A percentile compares a stretch with the other conserved stretches of the same genome.
Evolutionary conservation across 2,329 filamentous ascomycete genomes (phyloP).

Genomic region (Orbilia javanica): DNA sequence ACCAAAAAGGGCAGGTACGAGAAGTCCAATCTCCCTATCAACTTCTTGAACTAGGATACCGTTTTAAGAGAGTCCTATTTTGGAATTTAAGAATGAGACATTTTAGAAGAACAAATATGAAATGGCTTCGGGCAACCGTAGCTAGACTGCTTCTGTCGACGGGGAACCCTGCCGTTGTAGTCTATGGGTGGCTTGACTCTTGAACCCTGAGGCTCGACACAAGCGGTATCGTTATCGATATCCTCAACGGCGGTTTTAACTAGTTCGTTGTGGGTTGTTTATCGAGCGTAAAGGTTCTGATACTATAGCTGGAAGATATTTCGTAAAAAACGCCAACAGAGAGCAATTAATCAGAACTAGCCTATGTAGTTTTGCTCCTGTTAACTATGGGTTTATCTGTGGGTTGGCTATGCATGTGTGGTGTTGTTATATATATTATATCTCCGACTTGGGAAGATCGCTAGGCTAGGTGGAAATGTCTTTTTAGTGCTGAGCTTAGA

Average conservation of each 20-base stretch:
- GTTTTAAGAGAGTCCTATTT: slow-evolving; percentile 12
- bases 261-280: neutral
- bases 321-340: neutral
- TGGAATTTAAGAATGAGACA: slow-evolving; percentile 15
- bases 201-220: slow-evolving; percentile 42
- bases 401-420: no score
- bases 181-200: slow-evolving; percentile 21
- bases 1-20: slow-evolving; percentile 11
- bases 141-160: slow-evolving; percentile 20
- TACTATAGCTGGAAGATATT: neutral
- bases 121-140: neutral
- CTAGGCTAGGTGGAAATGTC: neutral
- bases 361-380: neutral
- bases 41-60: slow-evolving; percentile 19
- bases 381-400: no score
- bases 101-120: slow-evolving; percentile 6
- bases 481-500: slow-evolving; percentile 4
- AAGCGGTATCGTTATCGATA: slow-evolving; percentile 52
- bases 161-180: slow-evolving; percentile 16
- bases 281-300: neutral
- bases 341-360: no score
- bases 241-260: neutral
- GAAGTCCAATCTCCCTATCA: slow-evolving; percentile 5
- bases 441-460: no score
- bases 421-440: neutral